Base-by-base conservation (phyloP, 1,139 yeast genomes). In the Sugiyamaella neomexicana region DNA sequence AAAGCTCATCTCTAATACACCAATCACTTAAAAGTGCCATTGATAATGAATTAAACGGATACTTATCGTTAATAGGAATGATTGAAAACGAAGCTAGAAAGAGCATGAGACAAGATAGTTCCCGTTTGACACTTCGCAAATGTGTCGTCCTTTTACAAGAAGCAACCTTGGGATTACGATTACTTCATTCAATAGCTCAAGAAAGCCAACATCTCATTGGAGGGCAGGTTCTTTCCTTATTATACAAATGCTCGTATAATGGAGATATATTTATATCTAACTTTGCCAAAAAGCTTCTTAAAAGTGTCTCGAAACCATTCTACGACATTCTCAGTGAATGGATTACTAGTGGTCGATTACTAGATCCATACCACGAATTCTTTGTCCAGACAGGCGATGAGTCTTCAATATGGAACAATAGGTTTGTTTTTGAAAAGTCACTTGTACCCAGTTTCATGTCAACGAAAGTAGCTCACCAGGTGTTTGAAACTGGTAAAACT, bases 401-500 rank as follows among this genome's bases (percentile, higher is more conserved):
- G 20, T 43, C 55, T n/a, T 64, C 67, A 2, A 54, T 63, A 13
- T 70, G 73, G 75, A 63, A 60, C 2, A 68, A 65, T 34, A 59
- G 70, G 17, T 73, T 71, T 52, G 55, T 47, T 7, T 55, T 75
- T 4, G 69, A 67, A 9, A 46, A 60, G 32, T 69, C 70, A 0
- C 80, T 76, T 59, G 75, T 86, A 1, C 97, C 97, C 0, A 66
- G 70, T 7, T 88, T 86, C 64, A 72, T 86, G 53, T 67, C 79
- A 0, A 62, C 66, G 5, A 71, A 72, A 13, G 69, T 80, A 1
- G 83, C 89, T 1, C 67, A 72, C 25, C 78, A 80, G 60, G 80
- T 87, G 8, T 86, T 79, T 61, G 88, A 89, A 55, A 83, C 87
- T 25, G 99, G 99, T 0, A 84, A 86, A 60, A 81, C 89, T 13